These are phyloP conservation scores for Auriscalpium orientale DNA, from an alignment of 768 basidiomycete genomes.

Conservation along the genomic window DNA sequence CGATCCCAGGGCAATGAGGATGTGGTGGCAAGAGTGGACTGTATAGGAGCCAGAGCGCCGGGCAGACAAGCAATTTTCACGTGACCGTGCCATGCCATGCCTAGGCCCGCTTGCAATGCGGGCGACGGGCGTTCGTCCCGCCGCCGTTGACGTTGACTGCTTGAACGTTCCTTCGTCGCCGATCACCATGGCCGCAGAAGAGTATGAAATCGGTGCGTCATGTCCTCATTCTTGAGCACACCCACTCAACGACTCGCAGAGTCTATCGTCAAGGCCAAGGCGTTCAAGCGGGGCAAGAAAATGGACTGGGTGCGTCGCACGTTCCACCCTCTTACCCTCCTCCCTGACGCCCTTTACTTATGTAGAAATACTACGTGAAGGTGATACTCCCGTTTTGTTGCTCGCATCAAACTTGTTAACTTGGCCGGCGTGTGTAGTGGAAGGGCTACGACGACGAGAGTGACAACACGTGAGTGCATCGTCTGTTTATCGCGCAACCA, in stretches of 20 bases:
- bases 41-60: too few species aligned
- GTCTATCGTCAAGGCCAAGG: slow-evolving; percentile 12
- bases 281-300: slow-evolving; percentile 14
- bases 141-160: too few species aligned
- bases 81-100: too few species aligned
- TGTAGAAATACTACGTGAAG: slow-evolving; percentile 13
- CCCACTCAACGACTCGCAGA: background rate
- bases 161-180: background rate
- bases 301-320: slow-evolving; percentile 12
- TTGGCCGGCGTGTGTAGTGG: slow-evolving; percentile 3
- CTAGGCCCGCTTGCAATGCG: too few species aligned
- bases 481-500: background rate
- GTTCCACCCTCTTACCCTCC: background rate
- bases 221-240: background rate
- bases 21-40: too few species aligned
- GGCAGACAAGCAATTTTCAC: too few species aligned
- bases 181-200: slow-evolving; percentile 2
- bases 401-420: background rate
- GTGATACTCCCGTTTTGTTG: background rate
- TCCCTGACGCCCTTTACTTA: background rate
- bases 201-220: slow-evolving; percentile 17
- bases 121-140: too few species aligned
- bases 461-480: slow-evolving; percentile 13
- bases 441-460: slow-evolving; percentile 7
- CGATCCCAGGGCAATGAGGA: too few species aligned